These are phyloP conservation scores for Paraphoma sp. DNA, from an alignment of 2,329 filamentous ascomycete species.

Conservation along the genomic window DNA sequence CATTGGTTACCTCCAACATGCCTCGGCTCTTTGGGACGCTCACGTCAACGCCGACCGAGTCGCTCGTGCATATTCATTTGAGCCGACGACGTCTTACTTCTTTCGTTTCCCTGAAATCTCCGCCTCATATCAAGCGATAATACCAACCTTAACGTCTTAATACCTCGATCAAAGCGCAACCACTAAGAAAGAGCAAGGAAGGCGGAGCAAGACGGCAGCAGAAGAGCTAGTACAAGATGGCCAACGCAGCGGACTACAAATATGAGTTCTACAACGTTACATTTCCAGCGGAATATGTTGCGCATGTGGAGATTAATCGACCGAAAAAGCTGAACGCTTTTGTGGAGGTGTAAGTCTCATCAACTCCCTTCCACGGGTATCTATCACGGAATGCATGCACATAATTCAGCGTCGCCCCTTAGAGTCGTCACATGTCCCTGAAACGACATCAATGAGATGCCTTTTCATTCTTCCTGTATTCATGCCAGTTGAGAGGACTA, in stretches of 20 bases:
- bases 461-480: too few species aligned
- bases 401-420: not conserved
- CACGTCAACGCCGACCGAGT: slow-evolving; percentile 23
- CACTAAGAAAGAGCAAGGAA: slow-evolving; percentile 14
- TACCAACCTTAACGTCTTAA: not conserved
- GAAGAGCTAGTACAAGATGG: slow-evolving; percentile 20
- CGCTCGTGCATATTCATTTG: slow-evolving; percentile 17
- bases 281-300: slow-evolving; percentile 75
- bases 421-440: not conserved
- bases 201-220: not conserved
- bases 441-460: not conserved
- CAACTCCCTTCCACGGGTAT: not conserved
- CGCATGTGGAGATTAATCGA: slow-evolving; percentile 92
- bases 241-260: slow-evolving; percentile 39
- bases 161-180: not conserved
- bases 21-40: slow-evolving; percentile 15
- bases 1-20: not conserved
- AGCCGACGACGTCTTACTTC: slow-evolving; percentile 2
- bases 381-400: too few species aligned
- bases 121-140: not conserved
- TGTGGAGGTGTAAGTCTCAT: slow-evolving; percentile 62
- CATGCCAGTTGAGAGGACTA: too few species aligned
- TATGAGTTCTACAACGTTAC: slow-evolving; percentile 76
- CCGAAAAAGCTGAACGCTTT: slow-evolving; percentile 90
- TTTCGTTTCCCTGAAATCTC: not conserved